These are phyloP conservation scores for Trapa incisa DNA, from an alignment of 345 rosid genomes.

Conservation along the genomic window DNA sequence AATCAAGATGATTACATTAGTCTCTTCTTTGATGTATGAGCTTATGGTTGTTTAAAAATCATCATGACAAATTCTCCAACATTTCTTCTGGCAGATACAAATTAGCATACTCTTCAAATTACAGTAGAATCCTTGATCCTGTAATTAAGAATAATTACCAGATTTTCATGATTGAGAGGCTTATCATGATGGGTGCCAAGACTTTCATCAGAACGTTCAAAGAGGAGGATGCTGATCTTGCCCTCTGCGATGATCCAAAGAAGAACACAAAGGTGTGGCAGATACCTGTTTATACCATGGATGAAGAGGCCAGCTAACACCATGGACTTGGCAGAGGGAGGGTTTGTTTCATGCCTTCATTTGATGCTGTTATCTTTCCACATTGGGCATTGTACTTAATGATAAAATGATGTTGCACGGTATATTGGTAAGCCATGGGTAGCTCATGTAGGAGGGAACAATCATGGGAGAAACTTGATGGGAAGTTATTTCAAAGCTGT, in stretches of 20 bases:
- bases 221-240: constrained; percentile 55
- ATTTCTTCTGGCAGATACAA: constrained; percentile 41
- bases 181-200: constrained; percentile 76
- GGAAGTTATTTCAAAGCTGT: constrained; percentile 1
- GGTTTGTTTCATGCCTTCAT: background rate
- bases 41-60: background rate
- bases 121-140: constrained; percentile 52
- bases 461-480: background rate
- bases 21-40: background rate
- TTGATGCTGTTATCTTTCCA: background rate
- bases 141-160: constrained; percentile 72
- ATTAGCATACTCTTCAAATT: constrained; percentile 76
- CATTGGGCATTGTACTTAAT: background rate
- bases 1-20: background rate
- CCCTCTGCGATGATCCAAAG: constrained; percentile 82
- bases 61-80: background rate
- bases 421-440: no score
- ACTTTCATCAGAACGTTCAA: constrained; percentile 67
- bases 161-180: constrained; percentile 84
- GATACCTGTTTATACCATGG: constrained; percentile 65
- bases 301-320: constrained; percentile 19
- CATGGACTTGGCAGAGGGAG: background rate
- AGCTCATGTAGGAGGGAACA: background rate
- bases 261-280: constrained; percentile 87
- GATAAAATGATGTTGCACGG: background rate